phyloP scores from a whole-genome alignment of 805 yeast genomes.

The Pichia deserticola region DNA sequence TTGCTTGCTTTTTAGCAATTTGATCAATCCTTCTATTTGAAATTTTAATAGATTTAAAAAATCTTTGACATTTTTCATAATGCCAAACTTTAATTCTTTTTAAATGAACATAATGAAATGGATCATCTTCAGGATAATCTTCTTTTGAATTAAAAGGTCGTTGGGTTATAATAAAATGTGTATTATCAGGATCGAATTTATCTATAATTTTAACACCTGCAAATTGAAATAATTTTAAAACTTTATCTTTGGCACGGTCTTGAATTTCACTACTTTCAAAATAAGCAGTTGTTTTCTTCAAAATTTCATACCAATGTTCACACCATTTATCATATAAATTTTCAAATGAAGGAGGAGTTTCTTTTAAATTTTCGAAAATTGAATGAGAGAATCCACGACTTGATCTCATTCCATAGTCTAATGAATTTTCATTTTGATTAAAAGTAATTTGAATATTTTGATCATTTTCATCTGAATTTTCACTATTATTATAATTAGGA shows the following conservation, averaged over 20 bases:
- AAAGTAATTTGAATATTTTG: background rate
- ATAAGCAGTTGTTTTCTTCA: slow-evolving; percentile 40
- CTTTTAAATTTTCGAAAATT: slow-evolving; percentile 28
- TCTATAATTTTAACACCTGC: slow-evolving; percentile 42
- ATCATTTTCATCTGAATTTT: background rate
- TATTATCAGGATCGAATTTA: slow-evolving; percentile 35
- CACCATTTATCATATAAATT: slow-evolving; percentile 43
- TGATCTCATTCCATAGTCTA: slow-evolving; percentile 9
- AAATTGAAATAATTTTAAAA: slow-evolving; percentile 36
- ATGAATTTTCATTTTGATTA: slow-evolving; percentile 2
- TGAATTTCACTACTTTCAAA: slow-evolving; percentile 37
- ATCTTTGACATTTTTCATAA: slow-evolving; percentile 48
- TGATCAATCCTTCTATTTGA: slow-evolving; percentile 30
- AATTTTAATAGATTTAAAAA: slow-evolving; percentile 44
- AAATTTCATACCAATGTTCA: slow-evolving; percentile 42
- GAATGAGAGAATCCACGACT: slow-evolving; percentile 12
- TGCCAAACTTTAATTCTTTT: slow-evolving; percentile 53
- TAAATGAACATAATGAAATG: slow-evolving; percentile 38
- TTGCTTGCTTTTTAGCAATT: slow-evolving; percentile 14
- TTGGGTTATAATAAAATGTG: slow-evolving; percentile 42
- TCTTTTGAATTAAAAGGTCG: slow-evolving; percentile 33
- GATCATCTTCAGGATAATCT: slow-evolving; percentile 36
- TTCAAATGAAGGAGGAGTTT: slow-evolving; percentile 30
- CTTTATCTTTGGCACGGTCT: slow-evolving; percentile 34
- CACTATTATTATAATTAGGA: background rate